Base-by-base conservation (phyloP, 2,329 filamentous ascomycete species). In the Colletotrichum abscissum region DNA sequence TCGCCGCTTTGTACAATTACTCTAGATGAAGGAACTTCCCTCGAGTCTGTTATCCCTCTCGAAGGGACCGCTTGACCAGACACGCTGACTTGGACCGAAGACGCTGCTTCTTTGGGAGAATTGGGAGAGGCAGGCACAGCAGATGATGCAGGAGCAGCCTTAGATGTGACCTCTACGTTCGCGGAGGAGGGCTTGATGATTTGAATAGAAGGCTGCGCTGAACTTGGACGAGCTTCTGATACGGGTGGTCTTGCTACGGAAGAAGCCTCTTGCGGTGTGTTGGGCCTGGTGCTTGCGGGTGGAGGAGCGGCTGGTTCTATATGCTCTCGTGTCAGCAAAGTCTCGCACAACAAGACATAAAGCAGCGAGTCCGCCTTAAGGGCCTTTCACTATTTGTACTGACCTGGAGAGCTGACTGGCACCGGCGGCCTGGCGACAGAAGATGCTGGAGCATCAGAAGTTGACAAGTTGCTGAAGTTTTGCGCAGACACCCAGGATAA, bases 401-500 rank as follows among this genome's bases (percentile, higher is more conserved):
- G 6, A 65, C 63, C 63, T 57, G 56, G 35, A 14, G 67, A 56
- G 9, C 11, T 52, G 11, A n/a, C 33, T 6, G 49, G 12, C 19
- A n/a, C 67, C n/a, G 54, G 22, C 19, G 54, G 42, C 9, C 22
- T 24, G 5, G 33, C 19, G 9, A n/a, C 19, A 30, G 33, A n/a
- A n/a, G 49, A 42, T 4, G 24, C 54, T 22, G 66, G 42, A 3
- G 30, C 46, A 9, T 62, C 22, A 12, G 19, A n/a, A 22, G 26
- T 4, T 0, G 49, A n/a, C 5, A 38, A n/a, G 5, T 6, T 7
- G 8, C 62, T 55, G 5, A 33, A 54, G 22, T 56, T 52, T 22
- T 73, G 70, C 4, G 70, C 70, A 49, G n/a, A 55, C 11, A 14
- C 59, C 28, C 52, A 26, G 5, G 26, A 11, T 6, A 42, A 33